A percentile compares a stretch with the other conserved stretches of the same genome.
These are phyloP conservation scores for Penicillium sp. DNA, from an alignment of 2,329 filamentous ascomycete species.

Conservation along the genomic window DNA sequence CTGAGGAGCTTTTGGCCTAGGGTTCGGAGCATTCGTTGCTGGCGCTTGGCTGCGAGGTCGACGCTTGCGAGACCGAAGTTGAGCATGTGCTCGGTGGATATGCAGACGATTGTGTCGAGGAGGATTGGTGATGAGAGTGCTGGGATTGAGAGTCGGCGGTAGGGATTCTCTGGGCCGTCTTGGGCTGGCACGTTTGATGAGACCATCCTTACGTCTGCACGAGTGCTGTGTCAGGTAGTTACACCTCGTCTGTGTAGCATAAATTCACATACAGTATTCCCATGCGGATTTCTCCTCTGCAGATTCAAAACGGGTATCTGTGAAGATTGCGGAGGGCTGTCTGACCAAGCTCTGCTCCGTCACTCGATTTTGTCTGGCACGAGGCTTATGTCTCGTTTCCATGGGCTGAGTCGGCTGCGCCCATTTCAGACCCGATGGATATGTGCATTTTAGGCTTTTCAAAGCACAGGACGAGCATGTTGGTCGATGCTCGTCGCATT, in stretches of 20 bases:
- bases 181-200: conserved; percentile 25
- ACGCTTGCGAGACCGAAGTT: conserved; percentile 24
- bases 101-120: conserved; percentile 25
- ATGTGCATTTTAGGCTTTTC: conserved; percentile 15
- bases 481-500: conserved; percentile 23
- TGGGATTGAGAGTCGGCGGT: conserved; percentile 23
- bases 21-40: conserved; percentile 23
- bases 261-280: conserved; percentile 22
- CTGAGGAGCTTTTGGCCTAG: conserved; percentile 20
- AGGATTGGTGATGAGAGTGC: conserved; percentile 24
- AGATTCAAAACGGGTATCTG: conserved; percentile 11
- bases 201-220: conserved; percentile 24
- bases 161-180: conserved; percentile 26
- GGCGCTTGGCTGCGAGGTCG: conserved; percentile 20
- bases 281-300: conserved; percentile 22
- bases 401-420: conserved; percentile 15
- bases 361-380: conserved; percentile 4
- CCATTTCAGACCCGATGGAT: conserved; percentile 23
- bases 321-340: conserved; percentile 8
- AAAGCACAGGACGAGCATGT: conserved; percentile 16
- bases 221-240: not conserved
- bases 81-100: conserved; percentile 28
- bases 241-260: not conserved
- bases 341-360: not conserved
- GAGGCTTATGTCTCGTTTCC: conserved; percentile 17